Evolutionary conservation across 2,329 filamentous ascomycete species (phyloP).

Genomic region (Stromatinia cepivora): DNA sequence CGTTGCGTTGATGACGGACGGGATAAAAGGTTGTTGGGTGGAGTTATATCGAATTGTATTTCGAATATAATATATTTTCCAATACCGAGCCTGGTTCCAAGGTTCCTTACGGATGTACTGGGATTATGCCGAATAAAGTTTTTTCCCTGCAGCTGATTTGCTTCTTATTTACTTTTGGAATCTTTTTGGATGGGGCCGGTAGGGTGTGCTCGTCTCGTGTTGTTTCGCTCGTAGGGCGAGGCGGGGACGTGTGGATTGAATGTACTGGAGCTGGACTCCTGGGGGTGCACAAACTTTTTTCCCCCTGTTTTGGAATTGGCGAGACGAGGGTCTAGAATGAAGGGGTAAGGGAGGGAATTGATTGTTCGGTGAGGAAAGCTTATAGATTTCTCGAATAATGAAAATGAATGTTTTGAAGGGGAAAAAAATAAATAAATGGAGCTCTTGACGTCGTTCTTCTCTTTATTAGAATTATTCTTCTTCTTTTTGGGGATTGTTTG

Average conservation of each 20-base stretch:
- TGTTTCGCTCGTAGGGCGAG: constrained; percentile 13
- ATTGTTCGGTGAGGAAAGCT: not conserved
- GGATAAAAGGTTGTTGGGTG: not conserved
- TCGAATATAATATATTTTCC: not conserved
- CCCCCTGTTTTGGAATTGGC: not conserved
- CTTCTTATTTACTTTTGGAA: not conserved
- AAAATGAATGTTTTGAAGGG: not conserved
- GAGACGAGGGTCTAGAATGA: not conserved
- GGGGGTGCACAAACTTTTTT: not conserved
- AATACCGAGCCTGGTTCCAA: not conserved
- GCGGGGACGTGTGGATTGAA: not conserved
- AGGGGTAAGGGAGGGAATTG: not conserved
- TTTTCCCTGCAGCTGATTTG: not conserved
- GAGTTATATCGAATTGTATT: constrained; percentile 5
- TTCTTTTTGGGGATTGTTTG: not conserved
- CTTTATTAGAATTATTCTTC: not conserved
- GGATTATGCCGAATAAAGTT: constrained; percentile 2
- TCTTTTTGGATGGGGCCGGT: not conserved
- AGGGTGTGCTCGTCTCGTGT: not conserved
- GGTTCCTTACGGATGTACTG: not conserved
- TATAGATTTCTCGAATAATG: too few relatives aligned
- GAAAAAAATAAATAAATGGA: not conserved
- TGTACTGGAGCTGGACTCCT: not conserved
- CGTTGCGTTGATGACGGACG: not conserved
- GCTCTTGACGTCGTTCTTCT: not conserved